Conservation (phyloP, 345 rosid species). For the Acer yangbiense region DNA sequence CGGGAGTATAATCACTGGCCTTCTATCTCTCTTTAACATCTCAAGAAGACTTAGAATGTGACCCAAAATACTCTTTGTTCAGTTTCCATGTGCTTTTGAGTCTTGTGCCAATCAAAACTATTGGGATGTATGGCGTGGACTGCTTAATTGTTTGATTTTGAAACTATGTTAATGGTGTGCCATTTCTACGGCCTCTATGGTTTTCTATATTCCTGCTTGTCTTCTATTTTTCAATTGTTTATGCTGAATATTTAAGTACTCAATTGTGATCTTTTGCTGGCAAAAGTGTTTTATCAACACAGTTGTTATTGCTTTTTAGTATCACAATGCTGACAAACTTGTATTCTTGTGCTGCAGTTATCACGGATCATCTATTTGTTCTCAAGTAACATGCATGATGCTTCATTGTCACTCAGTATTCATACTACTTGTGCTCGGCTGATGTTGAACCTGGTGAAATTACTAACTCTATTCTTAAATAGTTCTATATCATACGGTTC, state of each 20-base stretch:
- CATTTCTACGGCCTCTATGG: not conserved
- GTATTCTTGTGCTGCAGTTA: constrained; percentile 55
- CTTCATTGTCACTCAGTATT: constrained; percentile 90
- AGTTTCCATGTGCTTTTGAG: not conserved
- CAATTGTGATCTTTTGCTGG: not conserved
- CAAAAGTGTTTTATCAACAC: not conserved
- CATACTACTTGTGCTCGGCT: constrained; percentile 97
- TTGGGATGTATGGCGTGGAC: not conserved
- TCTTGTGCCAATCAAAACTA: not conserved
- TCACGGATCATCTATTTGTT: constrained; percentile 94
- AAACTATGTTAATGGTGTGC: not conserved
- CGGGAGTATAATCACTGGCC: not conserved
- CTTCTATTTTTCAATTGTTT: not conserved
- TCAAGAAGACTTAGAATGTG: not conserved
- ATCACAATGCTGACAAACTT: constrained; percentile 19
- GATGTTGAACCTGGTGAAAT: constrained; percentile 92
- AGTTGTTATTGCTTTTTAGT: not conserved
- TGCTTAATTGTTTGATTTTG: not conserved
- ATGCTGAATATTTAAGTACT: not conserved
- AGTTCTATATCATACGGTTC: constrained; percentile 20
- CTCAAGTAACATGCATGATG: constrained; percentile 98
- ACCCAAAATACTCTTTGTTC: not conserved
- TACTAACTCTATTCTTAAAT: constrained; percentile 17
- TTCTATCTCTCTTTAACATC: not conserved
- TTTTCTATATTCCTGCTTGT: constrained; percentile 3